Conservation (phyloP, 306 rosid species). For the Quercus mongolica region DNA sequence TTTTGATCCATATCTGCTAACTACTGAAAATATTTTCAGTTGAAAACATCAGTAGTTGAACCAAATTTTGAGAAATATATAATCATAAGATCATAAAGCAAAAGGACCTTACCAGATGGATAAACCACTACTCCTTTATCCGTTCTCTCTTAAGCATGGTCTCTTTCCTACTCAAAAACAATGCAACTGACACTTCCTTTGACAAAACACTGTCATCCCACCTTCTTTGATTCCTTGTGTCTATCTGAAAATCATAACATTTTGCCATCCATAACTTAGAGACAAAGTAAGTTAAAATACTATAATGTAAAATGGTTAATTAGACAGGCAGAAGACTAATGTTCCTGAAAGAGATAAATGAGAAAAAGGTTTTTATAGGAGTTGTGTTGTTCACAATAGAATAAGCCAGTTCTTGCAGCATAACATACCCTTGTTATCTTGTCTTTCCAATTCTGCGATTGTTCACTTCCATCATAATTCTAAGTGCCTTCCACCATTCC, state of each 20-base stretch:
- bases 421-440: slow-evolving; percentile 52
- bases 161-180: slow-evolving; percentile 58
- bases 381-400: not conserved
- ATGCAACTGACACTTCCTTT: slow-evolving; percentile 60
- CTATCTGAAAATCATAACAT: slow-evolving; percentile 50
- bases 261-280: not conserved
- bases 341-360: not conserved
- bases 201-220: slow-evolving; percentile 69
- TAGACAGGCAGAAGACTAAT: not conserved
- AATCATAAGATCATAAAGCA: not conserved
- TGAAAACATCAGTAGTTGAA: slow-evolving; percentile 10
- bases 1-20: slow-evolving; percentile 60
- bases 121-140: slow-evolving; percentile 58
- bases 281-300: too few relatives aligned
- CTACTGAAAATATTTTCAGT: slow-evolving; percentile 34
- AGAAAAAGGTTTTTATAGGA: not conserved
- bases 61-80: not conserved
- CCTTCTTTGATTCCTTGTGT: slow-evolving; percentile 53
- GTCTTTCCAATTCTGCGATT: slow-evolving; percentile 46
- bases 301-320: not conserved
- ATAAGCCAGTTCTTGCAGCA: not conserved
- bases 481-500: slow-evolving; percentile 42
- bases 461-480: slow-evolving; percentile 19
- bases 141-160: slow-evolving; percentile 62
- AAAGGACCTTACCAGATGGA: slow-evolving; percentile 33